Evolutionary conservation across 2,329 filamentous ascomycete species (phyloP).

Genomic region (Tolypocladium guangdongense): DNA sequence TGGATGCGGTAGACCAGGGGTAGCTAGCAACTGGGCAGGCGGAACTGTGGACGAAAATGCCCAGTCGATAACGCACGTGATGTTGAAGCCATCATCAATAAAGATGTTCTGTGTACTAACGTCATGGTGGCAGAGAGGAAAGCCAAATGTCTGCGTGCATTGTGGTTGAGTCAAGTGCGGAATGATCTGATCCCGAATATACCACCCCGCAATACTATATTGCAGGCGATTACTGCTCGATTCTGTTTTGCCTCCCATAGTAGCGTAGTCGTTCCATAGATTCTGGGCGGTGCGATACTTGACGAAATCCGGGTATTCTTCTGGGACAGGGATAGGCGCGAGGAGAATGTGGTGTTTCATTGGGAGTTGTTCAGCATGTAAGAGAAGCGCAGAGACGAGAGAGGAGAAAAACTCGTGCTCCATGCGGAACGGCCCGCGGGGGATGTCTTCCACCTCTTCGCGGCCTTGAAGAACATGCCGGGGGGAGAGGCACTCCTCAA

Average conservation of each 20-base stretch:
- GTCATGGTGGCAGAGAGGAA: constrained; percentile 13
- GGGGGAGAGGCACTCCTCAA: constrained; percentile 8
- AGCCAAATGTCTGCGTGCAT: constrained; percentile 5
- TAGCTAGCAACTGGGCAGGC: not conserved
- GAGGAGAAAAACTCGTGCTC: constrained; percentile 7
- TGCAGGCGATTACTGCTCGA: constrained; percentile 8
- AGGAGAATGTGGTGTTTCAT: constrained; percentile 7
- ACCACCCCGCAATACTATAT: constrained; percentile 7
- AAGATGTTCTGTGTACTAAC: constrained; percentile 15
- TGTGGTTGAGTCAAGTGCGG: not conserved
- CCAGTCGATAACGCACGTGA: constrained; percentile 19
- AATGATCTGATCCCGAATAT: constrained; percentile 7
- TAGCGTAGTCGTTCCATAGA: constrained; percentile 9
- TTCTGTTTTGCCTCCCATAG: constrained; percentile 3
- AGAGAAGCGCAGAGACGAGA: constrained; percentile 5
- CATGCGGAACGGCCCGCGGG: constrained; percentile 6
- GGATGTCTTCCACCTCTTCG: constrained; percentile 4
- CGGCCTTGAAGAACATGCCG: constrained; percentile 4
- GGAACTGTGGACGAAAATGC: constrained; percentile 9
- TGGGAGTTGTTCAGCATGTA: constrained; percentile 8
- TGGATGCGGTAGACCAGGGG: no score
- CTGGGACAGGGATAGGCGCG: constrained; percentile 6
- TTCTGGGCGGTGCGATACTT: constrained; percentile 6
- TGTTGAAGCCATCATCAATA: constrained; percentile 16
- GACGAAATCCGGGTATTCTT: constrained; percentile 6